Conservation (phyloP, 192 early-diverging fungal genomes). For the Coemansia sp. region DNA sequence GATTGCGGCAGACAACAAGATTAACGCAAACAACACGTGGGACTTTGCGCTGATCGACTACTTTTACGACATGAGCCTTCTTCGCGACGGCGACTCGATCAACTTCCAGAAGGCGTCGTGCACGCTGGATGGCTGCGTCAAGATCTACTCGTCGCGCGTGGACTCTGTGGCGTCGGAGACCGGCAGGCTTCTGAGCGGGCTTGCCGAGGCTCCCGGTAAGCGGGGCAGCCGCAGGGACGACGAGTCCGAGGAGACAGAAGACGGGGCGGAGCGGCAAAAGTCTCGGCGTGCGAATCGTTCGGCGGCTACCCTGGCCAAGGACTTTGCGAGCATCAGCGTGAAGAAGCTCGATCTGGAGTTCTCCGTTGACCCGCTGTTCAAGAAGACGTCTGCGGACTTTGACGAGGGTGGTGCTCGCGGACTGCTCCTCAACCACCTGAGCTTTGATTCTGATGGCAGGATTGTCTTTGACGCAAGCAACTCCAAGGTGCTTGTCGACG, state of each 20-base stretch:
- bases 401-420: slow-evolving; percentile 96
- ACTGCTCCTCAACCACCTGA: slow-evolving; percentile 84
- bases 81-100: slow-evolving; percentile 94
- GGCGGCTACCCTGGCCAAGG: slow-evolving; percentile 79
- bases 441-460: slow-evolving; percentile 75
- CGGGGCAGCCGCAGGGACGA: slow-evolving; percentile 29
- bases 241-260: slow-evolving; percentile 53
- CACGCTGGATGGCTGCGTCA: slow-evolving; percentile 94
- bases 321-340: slow-evolving; percentile 71
- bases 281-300: slow-evolving; percentile 35
- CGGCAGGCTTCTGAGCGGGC: slow-evolving; percentile 80
- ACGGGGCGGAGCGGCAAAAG: slow-evolving; percentile 42
- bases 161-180: slow-evolving; percentile 95
- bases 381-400: slow-evolving; percentile 97
- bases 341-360: slow-evolving; percentile 93
- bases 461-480: slow-evolving; percentile 96
- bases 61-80: slow-evolving; percentile 91
- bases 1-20: slow-evolving; percentile 95
- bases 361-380: slow-evolving; percentile 90
- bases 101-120: slow-evolving; percentile 98
- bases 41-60: slow-evolving; percentile 98
- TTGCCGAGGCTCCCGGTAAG: slow-evolving; percentile 71
- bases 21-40: slow-evolving; percentile 93
- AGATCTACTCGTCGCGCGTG: slow-evolving; percentile 95
- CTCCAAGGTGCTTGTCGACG: slow-evolving; percentile 56